phyloP scores from a whole-genome alignment of 805 yeast genomes.

The Schizosaccharomyces lindneri region DNA sequence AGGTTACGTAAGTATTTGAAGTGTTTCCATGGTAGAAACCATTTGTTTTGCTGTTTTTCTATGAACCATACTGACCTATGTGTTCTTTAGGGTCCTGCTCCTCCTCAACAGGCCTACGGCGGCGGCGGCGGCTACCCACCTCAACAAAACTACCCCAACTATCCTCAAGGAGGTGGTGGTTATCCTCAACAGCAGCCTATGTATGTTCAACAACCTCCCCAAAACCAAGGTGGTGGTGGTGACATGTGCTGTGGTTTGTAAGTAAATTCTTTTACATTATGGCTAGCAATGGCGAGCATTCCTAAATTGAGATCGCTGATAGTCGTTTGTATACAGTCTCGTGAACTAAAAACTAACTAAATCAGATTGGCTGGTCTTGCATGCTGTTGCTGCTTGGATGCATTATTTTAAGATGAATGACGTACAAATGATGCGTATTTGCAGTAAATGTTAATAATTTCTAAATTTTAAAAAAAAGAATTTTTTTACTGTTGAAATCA shows the following conservation, averaged over 20 bases:
- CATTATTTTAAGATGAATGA: background rate
- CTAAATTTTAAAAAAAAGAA: no score
- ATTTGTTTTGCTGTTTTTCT: background rate
- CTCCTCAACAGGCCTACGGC: background rate
- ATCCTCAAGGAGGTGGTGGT: background rate
- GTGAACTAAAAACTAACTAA: background rate
- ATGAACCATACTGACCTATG: background rate
- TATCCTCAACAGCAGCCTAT: background rate
- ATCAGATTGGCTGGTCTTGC: background rate
- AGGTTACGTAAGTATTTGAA: background rate
- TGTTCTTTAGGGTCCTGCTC: background rate
- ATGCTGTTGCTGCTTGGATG: conserved; percentile 1
- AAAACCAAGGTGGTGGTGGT: background rate
- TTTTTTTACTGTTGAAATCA: no score
- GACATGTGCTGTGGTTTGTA: conserved; percentile 1
- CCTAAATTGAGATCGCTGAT: background rate
- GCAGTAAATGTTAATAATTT: no score
- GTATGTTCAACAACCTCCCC: background rate
- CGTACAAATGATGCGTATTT: no score
- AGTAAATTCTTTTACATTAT: background rate
- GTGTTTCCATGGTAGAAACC: background rate
- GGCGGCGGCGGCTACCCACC: background rate
- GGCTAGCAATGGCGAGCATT: background rate
- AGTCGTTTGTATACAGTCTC: background rate
- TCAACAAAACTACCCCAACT: background rate